phyloP scores from a whole-genome alignment of 257 asterid species.

The Gentiana macrophylla region DNA sequence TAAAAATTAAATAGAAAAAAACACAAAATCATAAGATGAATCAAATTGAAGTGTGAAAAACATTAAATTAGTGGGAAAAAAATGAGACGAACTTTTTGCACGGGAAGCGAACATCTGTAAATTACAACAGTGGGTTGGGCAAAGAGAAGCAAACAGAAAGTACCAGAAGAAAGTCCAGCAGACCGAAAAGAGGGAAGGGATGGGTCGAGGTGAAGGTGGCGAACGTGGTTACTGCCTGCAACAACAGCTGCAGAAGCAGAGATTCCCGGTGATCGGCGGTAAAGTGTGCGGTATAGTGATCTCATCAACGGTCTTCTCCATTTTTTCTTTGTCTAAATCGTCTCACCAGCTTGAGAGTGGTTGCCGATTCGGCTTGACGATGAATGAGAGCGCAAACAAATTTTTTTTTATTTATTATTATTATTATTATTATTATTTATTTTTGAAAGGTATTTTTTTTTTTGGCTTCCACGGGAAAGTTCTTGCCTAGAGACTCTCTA shows the following conservation, averaged over 20 bases:
- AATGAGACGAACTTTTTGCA: background rate
- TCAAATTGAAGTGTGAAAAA: too few relatives aligned
- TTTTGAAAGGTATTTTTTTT: too few relatives aligned
- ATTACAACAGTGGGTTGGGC: too few relatives aligned
- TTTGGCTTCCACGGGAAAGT: too few relatives aligned
- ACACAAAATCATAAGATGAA: too few relatives aligned
- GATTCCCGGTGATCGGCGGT: slow-evolving; percentile 46
- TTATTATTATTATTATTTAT: too few relatives aligned
- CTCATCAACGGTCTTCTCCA: slow-evolving; percentile 58
- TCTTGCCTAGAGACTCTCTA: too few relatives aligned
- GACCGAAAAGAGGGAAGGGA: slow-evolving; percentile 38
- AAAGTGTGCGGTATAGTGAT: slow-evolving; percentile 57
- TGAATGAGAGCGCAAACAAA: too few relatives aligned
- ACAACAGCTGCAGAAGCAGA: slow-evolving; percentile 23
- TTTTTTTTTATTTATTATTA: too few relatives aligned
- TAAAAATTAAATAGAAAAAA: too few relatives aligned
- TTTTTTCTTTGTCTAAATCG: slow-evolving; percentile 2
- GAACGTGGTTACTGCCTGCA: slow-evolving; percentile 43
- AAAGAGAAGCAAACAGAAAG: background rate
- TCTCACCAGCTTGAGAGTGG: background rate
- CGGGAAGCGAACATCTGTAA: background rate
- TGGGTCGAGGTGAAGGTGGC: slow-evolving; percentile 53
- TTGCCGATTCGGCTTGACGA: too few relatives aligned
- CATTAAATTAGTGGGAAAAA: too few relatives aligned
- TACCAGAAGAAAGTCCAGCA: slow-evolving; percentile 21